Evolutionary conservation across 2,329 filamentous ascomycete genomes (phyloP).

Genomic region (Curvularia lunata): DNA sequence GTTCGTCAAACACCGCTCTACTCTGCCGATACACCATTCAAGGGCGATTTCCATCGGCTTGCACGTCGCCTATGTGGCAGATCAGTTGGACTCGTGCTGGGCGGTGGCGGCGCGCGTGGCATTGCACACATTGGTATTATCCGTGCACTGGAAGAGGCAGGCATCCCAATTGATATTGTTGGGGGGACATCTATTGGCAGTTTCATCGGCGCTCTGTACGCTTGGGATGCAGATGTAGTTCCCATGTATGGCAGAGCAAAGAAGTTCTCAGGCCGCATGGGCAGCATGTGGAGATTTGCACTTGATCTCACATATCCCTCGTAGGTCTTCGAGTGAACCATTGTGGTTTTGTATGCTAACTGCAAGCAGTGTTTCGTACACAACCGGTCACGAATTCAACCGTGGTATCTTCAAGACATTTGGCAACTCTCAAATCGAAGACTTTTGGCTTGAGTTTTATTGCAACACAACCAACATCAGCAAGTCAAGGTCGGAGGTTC

Average conservation of each 20-base stretch:
- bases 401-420: conserved; percentile 99
- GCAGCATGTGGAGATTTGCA: conserved; percentile 98
- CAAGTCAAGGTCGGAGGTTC: conserved; percentile 88
- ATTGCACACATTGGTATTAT: conserved; percentile 95
- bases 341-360: conserved; percentile 17
- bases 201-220: conserved; percentile 94
- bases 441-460: conserved; percentile 99
- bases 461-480: conserved; percentile 99
- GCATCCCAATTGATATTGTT: conserved; percentile 93
- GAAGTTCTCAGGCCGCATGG: conserved; percentile 98
- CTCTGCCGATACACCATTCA: conserved; percentile 88
- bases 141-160: conserved; percentile 90
- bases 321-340: conserved; percentile 35
- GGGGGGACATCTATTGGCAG: conserved; percentile 96
- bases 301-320: conserved; percentile 95
- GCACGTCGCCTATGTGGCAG: conserved; percentile 90
- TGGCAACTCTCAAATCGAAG: conserved; percentile 94
- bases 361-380: conserved; percentile 74
- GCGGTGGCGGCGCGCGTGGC: conserved; percentile 89
- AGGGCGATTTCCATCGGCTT: conserved; percentile 94
- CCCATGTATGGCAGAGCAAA: conserved; percentile 97
- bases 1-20: conserved; percentile 90
- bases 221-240: conserved; percentile 93
- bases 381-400: conserved; percentile 98
- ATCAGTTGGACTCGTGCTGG: conserved; percentile 90